A percentile compares a stretch with the other conserved stretches of the same genome.
phyloP scores from a whole-genome alignment of 768 basidiomycete species.

The Tulasnella calospora region DNA sequence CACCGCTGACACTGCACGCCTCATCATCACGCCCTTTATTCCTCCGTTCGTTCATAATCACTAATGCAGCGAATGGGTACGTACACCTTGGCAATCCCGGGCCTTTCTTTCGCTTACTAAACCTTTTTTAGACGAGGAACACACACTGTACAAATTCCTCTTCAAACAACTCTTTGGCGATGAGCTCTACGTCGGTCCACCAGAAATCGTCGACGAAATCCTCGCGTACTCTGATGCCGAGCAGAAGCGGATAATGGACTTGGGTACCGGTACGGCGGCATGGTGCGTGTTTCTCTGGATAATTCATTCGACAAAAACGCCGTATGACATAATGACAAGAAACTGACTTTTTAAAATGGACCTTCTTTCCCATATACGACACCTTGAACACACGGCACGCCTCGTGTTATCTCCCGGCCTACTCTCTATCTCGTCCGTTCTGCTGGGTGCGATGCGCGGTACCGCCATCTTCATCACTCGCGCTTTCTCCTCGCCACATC shows the following conservation, averaged over 20 bases:
- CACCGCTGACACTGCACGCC: background rate
- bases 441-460: background rate
- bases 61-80: background rate
- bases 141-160: conserved; percentile 17
- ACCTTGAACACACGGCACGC: background rate
- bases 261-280: conserved; percentile 19
- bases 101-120: background rate
- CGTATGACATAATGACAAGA: background rate
- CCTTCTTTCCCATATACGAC: background rate
- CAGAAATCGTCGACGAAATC: conserved; percentile 1
- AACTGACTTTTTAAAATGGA: conserved; percentile 1
- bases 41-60: background rate
- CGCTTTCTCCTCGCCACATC: background rate
- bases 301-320: background rate
- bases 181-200: background rate
- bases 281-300: conserved; percentile 2
- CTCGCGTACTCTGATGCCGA: background rate
- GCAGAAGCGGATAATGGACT: conserved; percentile 21
- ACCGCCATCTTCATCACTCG: background rate
- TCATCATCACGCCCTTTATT: background rate
- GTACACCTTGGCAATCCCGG: background rate
- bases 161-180: conserved; percentile 7
- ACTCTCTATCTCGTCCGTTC: background rate
- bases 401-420: background rate
- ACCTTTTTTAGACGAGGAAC: conserved; percentile 8